Conservation (phyloP, 345 rosid species). For the Euphorbia pulcherrima region DNA sequence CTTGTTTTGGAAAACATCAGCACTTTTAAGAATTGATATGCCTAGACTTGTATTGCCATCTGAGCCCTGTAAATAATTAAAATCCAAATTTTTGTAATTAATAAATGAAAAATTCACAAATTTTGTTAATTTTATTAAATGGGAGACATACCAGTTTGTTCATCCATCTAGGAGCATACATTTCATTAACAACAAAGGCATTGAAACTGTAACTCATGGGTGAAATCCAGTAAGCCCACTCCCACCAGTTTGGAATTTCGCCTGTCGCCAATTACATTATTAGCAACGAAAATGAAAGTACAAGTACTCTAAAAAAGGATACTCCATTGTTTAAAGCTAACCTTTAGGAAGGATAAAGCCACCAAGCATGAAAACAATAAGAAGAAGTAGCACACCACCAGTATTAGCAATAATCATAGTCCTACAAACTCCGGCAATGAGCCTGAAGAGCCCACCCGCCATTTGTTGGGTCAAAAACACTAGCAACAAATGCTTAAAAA, state of each 20-base stretch:
- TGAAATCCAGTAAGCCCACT: slow-evolving; percentile 89
- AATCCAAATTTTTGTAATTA: neutral
- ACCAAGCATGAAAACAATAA: slow-evolving; percentile 47
- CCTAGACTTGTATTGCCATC: slow-evolving; percentile 1
- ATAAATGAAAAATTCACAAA: neutral
- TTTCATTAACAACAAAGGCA: slow-evolving; percentile 64
- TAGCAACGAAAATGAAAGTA: neutral
- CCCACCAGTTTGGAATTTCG: slow-evolving; percentile 77
- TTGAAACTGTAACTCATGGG: slow-evolving; percentile 70
- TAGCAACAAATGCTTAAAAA: slow-evolving; percentile 50
- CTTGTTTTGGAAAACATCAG: slow-evolving; percentile 18
- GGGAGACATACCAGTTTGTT: slow-evolving; percentile 39
- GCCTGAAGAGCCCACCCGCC: slow-evolving; percentile 22
- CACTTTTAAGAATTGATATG: neutral
- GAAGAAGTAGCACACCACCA: slow-evolving; percentile 32
- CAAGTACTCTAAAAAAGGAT: too few relatives aligned
- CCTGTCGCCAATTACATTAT: slow-evolving; percentile 35
- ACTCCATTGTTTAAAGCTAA: neutral
- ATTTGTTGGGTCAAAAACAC: slow-evolving; percentile 34
- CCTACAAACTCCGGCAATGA: slow-evolving; percentile 42
- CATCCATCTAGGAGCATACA: slow-evolving; percentile 85
- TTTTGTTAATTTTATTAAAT: neutral
- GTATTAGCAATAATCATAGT: slow-evolving; percentile 46
- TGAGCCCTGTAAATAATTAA: slow-evolving; percentile 3
- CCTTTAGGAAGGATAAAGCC: slow-evolving; percentile 46